phyloP scores from a whole-genome alignment of 2,329 filamentous ascomycete species.

The Amesomyces nigricolor region DNA sequence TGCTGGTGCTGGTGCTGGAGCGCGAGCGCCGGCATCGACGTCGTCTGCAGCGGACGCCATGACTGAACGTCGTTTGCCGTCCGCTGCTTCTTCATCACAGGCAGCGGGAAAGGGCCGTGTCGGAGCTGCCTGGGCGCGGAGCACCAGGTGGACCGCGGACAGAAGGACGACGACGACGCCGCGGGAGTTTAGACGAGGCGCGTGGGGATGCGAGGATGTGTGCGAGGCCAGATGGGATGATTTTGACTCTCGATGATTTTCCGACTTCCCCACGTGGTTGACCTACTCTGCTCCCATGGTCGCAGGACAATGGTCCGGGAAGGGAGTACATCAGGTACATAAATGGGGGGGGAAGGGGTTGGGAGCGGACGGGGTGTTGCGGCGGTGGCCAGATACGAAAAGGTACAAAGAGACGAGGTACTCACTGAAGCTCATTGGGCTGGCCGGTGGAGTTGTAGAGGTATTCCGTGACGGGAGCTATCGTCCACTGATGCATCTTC shows the following conservation, averaged over 20 bases:
- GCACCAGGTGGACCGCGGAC: slow-evolving; percentile 25
- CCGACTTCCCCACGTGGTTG: slow-evolving; percentile 21
- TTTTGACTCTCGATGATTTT: slow-evolving; percentile 7
- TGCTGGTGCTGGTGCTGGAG: slow-evolving; percentile 30
- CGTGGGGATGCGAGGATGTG: not conserved
- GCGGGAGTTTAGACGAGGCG: not conserved
- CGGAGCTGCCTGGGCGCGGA: slow-evolving; percentile 23
- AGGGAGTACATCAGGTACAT: slow-evolving; percentile 28
- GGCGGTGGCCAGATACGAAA: slow-evolving; percentile 24
- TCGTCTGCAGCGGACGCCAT: slow-evolving; percentile 29
- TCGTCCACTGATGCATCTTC: slow-evolving; percentile 54
- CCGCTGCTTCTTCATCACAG: slow-evolving; percentile 28
- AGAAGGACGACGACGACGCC: slow-evolving; percentile 7
- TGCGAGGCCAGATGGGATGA: slow-evolving; percentile 5
- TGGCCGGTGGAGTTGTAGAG: slow-evolving; percentile 49
- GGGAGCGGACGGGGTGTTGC: slow-evolving; percentile 10
- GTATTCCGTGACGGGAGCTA: slow-evolving; percentile 51
- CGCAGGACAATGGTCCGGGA: slow-evolving; percentile 21
- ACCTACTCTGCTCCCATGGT: slow-evolving; percentile 22
- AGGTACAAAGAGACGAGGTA: slow-evolving; percentile 33
- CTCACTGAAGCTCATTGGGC: slow-evolving; percentile 54
- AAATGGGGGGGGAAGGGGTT: slow-evolving; percentile 16
- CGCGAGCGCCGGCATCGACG: slow-evolving; percentile 26
- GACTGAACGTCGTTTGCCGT: slow-evolving; percentile 24
- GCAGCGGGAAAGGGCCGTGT: slow-evolving; percentile 6